phyloP scores from a whole-genome alignment of 768 basidiomycete species.

The Phanerochaete carnosa region DNA sequence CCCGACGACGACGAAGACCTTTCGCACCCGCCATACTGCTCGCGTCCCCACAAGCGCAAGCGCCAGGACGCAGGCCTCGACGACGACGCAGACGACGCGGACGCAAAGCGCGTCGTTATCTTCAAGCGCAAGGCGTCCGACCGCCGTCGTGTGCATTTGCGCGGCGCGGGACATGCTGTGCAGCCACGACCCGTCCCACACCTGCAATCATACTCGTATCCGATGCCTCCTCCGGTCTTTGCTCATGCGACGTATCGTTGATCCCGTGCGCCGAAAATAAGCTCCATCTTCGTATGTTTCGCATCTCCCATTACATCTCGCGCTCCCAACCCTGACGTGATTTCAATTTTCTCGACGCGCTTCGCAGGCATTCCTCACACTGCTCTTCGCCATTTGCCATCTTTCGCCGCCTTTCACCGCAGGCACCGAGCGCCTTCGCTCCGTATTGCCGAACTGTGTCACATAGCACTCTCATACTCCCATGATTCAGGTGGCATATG shows the following conservation, averaged over 20 bases:
- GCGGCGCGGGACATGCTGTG: not conserved
- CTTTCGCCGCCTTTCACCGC: not conserved
- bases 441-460: not conserved
- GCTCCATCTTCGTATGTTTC: not conserved
- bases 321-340: not conserved
- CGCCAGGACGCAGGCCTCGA: slow-evolving; percentile 23
- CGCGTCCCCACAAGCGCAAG: slow-evolving; percentile 52
- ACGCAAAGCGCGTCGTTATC: not conserved
- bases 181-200: not conserved
- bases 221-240: not conserved
- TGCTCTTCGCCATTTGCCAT: not conserved
- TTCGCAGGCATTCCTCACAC: not conserved
- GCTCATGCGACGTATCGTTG: not conserved
- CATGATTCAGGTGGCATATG: not conserved
- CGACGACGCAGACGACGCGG: not conserved
- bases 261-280: not conserved
- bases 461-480: not conserved
- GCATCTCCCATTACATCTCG: not conserved
- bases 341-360: not conserved
- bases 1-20: slow-evolving; percentile 70
- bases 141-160: not conserved
- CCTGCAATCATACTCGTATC: not conserved
- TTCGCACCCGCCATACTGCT: slow-evolving; percentile 66
- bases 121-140: not conserved
- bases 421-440: not conserved